These are phyloP conservation scores for Cercospora sp. DNA, from an alignment of 2,329 filamentous ascomycete genomes.

Conservation along the genomic window DNA sequence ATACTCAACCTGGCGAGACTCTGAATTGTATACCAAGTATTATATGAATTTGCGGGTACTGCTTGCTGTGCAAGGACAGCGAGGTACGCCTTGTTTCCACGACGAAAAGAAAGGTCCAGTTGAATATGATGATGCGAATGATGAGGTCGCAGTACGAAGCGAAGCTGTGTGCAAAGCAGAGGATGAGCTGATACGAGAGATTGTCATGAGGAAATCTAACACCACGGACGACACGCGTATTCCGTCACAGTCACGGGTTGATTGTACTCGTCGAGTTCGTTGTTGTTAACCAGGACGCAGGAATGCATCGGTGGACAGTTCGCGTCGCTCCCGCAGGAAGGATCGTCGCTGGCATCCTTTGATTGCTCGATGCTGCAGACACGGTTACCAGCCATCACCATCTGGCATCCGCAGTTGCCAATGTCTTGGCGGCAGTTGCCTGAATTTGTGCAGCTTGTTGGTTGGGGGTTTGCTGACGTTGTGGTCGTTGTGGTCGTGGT, in stretches of 20 bases:
- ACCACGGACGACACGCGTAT: not conserved
- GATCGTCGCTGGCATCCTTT: not conserved
- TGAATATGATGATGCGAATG: not conserved
- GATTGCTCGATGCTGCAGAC: conserved; percentile 1
- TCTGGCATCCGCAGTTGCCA: conserved; percentile 5
- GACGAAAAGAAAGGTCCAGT: not conserved
- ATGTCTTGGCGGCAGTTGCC: not conserved
- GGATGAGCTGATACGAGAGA: not conserved
- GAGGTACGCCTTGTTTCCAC: not conserved
- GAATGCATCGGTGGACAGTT: not conserved
- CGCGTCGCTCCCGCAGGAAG: not conserved
- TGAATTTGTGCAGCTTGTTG: not conserved
- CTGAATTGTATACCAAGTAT: not conserved
- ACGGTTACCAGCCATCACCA: not conserved
- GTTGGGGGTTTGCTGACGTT: not conserved
- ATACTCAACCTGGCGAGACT: not conserved
- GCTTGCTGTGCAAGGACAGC: not conserved
- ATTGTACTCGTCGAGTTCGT: not conserved
- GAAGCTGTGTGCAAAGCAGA: not conserved
- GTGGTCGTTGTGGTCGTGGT: not conserved
- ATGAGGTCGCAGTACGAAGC: not conserved
- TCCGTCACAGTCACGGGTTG: not conserved
- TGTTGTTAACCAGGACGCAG: not conserved
- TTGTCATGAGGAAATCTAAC: not conserved
- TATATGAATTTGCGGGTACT: not conserved